phyloP scores from a whole-genome alignment of 2,329 filamentous ascomycete species.

The Aspergillus vadensis region DNA sequence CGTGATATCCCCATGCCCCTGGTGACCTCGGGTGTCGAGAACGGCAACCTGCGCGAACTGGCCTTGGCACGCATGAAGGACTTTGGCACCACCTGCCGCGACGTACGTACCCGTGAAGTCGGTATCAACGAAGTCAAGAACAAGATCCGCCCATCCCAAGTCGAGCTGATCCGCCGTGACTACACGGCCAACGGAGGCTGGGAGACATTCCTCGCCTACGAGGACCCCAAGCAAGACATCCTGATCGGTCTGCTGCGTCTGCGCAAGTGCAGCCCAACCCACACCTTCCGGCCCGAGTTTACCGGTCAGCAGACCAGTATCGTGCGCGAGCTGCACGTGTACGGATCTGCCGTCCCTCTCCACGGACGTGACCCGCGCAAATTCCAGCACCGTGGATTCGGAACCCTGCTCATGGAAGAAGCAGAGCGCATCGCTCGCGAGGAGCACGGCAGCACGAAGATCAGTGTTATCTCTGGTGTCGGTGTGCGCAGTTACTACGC shows the following conservation, averaged over 20 bases:
- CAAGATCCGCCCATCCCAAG: constrained; percentile 94
- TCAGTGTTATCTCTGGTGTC: constrained; percentile 96
- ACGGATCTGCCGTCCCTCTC: constrained; percentile 94
- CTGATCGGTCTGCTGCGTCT: constrained; percentile 86
- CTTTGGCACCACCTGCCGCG: constrained; percentile 94
- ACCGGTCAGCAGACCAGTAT: constrained; percentile 84
- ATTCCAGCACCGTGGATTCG: constrained; percentile 98
- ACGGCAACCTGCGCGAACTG: constrained; percentile 91
- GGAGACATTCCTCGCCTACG: constrained; percentile 98
- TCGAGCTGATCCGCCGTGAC: constrained; percentile 91
- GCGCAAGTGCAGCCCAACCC: constrained; percentile 85
- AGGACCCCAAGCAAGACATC: constrained; percentile 98
- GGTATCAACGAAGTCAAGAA: constrained; percentile 99
- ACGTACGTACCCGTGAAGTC: constrained; percentile 93
- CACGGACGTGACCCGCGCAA: constrained; percentile 93
- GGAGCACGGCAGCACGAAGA: constrained; percentile 91
- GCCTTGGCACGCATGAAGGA: constrained; percentile 98
- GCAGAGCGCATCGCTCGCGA: constrained; percentile 92
- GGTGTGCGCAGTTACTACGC: constrained; percentile 94
- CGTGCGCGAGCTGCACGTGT: constrained; percentile 93
- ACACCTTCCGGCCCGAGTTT: constrained; percentile 90
- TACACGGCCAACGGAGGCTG: constrained; percentile 95
- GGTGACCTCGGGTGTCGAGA: constrained; percentile 97
- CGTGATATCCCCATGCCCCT: constrained; percentile 99
- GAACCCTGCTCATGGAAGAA: constrained; percentile 95